Evolutionary conservation across 768 basidiomycete genomes (phyloP), one percentile per base, ranked within the genome.

Genomic region (Lentinula guzmanii): DNA sequence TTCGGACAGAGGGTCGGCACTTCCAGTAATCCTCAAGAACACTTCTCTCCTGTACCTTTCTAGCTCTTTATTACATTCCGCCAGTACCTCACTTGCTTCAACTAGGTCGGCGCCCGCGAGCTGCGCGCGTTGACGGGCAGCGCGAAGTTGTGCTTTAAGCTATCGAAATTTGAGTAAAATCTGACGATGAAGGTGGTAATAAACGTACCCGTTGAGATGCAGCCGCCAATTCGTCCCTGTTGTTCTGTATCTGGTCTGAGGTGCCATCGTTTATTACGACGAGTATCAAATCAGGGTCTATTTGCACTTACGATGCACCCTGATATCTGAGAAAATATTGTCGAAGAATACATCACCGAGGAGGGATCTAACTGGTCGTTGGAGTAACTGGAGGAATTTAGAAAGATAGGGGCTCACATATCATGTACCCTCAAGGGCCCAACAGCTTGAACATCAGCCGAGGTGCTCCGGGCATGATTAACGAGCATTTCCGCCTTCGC

Each of bases 311-410:
- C 79, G 70, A 61, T 78, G 75, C 66, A 79, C 78, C 37, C 71
- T 71, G 65, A 74, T 67, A 66, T 81, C 78, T 7, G 77, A 73
- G 65, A 76, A 75, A 28, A 78, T 70, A 62, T 78, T 77, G 63
- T 79, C 77, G 63, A 78, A 79, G 60, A 78, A 72, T 15, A 78
- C 69, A 63, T 78, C 77, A 62, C 69, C 72, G 31, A 78, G 60
- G 34, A 79, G 67, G 34, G 75, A 73, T 55, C 78, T 77, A 48
- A 15, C 57, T 2, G 8, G 10, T 57, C 15, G 35, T 13, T 39
- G 21, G 41, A 35, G 13, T 45, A 24, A 3, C 18, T 9, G 46
- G 21, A 10, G n/a, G 28, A 24, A 24, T 15, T 10, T 58, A n/a
- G 11, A 52, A 28, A 28, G 28, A 35, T 52, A 39, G 13, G 24